These are phyloP conservation scores for Paecilomyces variotii DNA, from an alignment of 2,329 filamentous ascomycete genomes.

Conservation along the genomic window DNA sequence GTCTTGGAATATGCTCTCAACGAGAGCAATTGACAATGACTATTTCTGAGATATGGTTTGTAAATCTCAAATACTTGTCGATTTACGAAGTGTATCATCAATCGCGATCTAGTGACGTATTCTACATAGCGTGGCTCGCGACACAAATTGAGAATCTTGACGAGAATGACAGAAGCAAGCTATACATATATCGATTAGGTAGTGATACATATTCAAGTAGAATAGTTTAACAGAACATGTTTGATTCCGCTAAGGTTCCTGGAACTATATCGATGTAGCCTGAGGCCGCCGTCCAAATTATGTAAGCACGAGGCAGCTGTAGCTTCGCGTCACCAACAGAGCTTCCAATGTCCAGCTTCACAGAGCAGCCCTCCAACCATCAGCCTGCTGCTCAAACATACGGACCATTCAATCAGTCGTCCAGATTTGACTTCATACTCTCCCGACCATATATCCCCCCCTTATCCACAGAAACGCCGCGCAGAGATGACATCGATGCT, in stretches of 20 bases:
- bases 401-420: background rate
- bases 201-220: background rate
- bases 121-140: no score
- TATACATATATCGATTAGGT: no score
- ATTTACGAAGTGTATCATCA: no score
- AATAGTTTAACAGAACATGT: background rate
- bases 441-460: background rate
- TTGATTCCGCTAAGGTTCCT: background rate
- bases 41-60: no score
- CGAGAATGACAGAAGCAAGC: no score
- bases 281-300: conserved; percentile 15
- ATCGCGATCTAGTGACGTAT: no score
- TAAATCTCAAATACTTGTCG: no score
- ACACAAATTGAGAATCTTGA: no score
- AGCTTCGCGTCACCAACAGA: conserved; percentile 25
- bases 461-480: conserved; percentile 7
- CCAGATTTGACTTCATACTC: background rate
- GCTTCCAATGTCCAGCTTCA: background rate
- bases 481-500: conserved; percentile 47
- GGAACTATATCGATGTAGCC: background rate
- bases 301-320: conserved; percentile 31
- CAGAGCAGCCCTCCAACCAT: background rate
- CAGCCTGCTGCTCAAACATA: background rate
- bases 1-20: no score
- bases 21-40: no score